These are phyloP conservation scores for Chimonanthus salicifolius DNA, from an alignment of 164 flowering plant genomes.

Conservation along the genomic window DNA sequence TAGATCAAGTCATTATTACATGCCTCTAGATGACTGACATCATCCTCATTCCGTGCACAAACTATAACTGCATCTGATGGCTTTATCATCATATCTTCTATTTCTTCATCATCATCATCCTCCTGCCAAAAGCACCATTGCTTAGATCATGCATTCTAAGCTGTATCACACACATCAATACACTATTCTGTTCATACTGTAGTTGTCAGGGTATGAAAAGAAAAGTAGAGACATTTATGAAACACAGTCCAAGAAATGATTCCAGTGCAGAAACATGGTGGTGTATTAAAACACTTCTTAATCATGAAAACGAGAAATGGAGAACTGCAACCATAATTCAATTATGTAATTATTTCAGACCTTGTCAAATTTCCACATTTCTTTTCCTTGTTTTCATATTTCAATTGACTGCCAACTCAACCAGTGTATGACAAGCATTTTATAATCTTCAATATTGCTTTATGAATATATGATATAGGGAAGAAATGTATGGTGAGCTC, in stretches of 20 bases:
- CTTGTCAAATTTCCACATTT: not conserved
- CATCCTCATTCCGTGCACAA: constrained; percentile 81
- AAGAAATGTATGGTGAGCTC: not conserved
- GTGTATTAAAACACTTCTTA: too few species aligned
- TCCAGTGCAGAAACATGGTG: not conserved
- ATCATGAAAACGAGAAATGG: too few species aligned
- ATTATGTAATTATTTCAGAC: too few species aligned
- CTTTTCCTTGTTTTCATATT: not conserved
- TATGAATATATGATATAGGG: not conserved
- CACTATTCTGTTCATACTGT: not conserved
- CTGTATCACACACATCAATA: not conserved
- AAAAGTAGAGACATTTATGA: not conserved
- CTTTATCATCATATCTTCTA: constrained; percentile 67
- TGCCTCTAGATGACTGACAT: constrained; percentile 75
- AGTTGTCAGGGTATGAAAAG: not conserved
- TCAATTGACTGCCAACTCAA: not conserved
- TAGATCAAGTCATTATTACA: constrained; percentile 13
- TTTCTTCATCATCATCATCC: constrained; percentile 86
- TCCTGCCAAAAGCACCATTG: constrained; percentile 34
- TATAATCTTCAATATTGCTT: too few species aligned
- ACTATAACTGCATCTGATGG: constrained; percentile 68
- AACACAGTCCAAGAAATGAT: not conserved
- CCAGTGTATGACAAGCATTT: not conserved
- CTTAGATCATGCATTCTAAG: not conserved
- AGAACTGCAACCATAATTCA: not conserved